A percentile compares a stretch with the other conserved stretches of the same genome.
Conservation (phyloP, 306 rosid genomes). For the Dalbergia cultrata region DNA sequence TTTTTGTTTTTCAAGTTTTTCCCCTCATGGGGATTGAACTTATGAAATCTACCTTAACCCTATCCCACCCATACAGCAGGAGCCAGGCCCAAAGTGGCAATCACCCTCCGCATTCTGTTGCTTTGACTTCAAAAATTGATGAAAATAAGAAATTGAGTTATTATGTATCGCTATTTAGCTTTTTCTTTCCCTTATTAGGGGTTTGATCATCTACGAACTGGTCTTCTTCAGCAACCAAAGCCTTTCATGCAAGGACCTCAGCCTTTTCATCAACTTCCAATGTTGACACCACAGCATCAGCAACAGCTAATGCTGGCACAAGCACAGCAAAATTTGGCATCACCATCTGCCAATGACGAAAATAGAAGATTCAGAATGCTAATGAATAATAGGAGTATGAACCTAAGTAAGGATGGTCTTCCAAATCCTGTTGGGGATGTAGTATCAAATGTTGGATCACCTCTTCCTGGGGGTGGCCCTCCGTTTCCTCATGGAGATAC, state of each 20-base stretch:
- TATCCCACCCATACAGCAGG: constrained; percentile 1
- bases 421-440: constrained; percentile 85
- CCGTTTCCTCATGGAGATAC: constrained; percentile 79
- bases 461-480: constrained; percentile 86
- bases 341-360: constrained; percentile 86
- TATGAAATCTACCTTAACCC: background rate
- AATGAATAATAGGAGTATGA: constrained; percentile 67
- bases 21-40: background rate
- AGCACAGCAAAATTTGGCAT: constrained; percentile 89
- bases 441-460: constrained; percentile 81
- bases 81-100: constrained; percentile 23
- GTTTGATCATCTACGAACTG: constrained; percentile 89
- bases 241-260: constrained; percentile 91
- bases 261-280: constrained; percentile 90
- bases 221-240: constrained; percentile 90
- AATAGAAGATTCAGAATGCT: constrained; percentile 84
- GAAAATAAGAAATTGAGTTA: constrained; percentile 10
- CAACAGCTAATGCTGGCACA: constrained; percentile 94
- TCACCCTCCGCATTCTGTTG: background rate
- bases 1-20: background rate
- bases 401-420: constrained; percentile 78
- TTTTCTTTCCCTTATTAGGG: constrained; percentile 61
- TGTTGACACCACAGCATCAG: constrained; percentile 91
- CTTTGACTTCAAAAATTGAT: constrained; percentile 12
- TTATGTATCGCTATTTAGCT: constrained; percentile 8